Evolutionary conservation across 2,329 filamentous ascomycete species (phyloP).

Genomic region (Botrytis squamosa): DNA sequence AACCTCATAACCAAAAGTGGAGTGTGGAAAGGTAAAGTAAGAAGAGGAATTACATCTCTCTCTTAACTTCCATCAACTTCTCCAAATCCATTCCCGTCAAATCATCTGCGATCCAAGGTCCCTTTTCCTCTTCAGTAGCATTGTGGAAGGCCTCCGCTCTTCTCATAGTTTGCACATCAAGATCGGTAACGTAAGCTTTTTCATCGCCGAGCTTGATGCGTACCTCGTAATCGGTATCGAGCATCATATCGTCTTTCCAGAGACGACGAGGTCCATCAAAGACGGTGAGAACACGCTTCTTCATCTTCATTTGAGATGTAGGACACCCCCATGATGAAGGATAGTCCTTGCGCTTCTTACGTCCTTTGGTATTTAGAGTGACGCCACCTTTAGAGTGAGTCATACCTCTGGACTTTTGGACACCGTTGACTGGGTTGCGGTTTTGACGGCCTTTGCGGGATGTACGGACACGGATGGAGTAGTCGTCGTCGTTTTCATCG

Average conservation of each 20-base stretch:
- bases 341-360: conserved; percentile 92
- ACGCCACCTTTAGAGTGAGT: conserved; percentile 77
- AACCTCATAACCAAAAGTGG: conserved; percentile 3
- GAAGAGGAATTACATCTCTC: conserved; percentile 28
- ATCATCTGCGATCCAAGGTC: conserved; percentile 76
- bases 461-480: conserved; percentile 51
- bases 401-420: conserved; percentile 68
- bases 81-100: conserved; percentile 60
- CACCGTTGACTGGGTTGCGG: conserved; percentile 48
- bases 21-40: conserved; percentile 12
- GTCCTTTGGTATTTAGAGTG: conserved; percentile 58
- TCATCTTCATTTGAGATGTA: conserved; percentile 93
- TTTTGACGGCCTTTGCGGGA: conserved; percentile 40
- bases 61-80: conserved; percentile 53
- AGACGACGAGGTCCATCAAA: conserved; percentile 86
- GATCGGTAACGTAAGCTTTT: conserved; percentile 75
- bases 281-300: conserved; percentile 91
- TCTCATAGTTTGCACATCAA: conserved; percentile 87
- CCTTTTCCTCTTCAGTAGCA: conserved; percentile 83
- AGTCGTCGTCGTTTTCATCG: conserved; percentile 56
- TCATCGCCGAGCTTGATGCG: conserved; percentile 72
- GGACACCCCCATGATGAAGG: conserved; percentile 92
- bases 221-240: conserved; percentile 91
- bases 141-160: conserved; percentile 80
- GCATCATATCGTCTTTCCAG: conserved; percentile 99